Evolutionary conservation across 2,329 filamentous ascomycete species (phyloP), one percentile per base, ranked within the genome.

Genomic region (Colletotrichum camelliae): DNA sequence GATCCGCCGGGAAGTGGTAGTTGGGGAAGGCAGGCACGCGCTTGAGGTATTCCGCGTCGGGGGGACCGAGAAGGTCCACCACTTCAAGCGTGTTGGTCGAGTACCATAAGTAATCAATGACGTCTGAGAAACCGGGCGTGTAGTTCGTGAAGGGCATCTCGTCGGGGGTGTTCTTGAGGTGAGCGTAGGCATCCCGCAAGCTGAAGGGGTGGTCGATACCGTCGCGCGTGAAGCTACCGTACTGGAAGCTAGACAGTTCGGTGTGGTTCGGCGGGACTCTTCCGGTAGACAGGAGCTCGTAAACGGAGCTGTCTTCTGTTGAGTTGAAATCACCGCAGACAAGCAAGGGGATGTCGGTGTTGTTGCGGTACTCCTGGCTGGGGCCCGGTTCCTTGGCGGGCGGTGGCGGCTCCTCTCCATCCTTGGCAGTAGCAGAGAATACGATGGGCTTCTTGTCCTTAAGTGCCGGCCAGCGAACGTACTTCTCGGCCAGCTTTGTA

Each of bases 101-200:
- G 86, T 98, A 99, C 96, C 96, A 98, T 81, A 99, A 95, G 85
- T 98, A 98, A 84, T 99, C 97, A 79, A 99, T 94, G 73, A 97
- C 95, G 77, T 96, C 96, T 67, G 92, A 91, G 86, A 98, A 99
- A n/a, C 93, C 92, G 1, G 97, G 96, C 16, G 96, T 97, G 85
- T 98, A 99, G 85, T 99, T 99, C 62, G 97, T 99, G 84, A 98
- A 99, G 6, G 93, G 92, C 80, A 98, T 87, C 83, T 98, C 95
- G 74, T 96, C 94, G 8, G 93, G 93, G 43, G 97, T 92, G 82
- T 96, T 94, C 77, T 94, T 94, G 68, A 98, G 93, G 77, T 94
- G 91, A 43, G 92, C 91, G 84, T 99, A 99, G 4, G 96, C 93
- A 27, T 97, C 98, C 81, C 97, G 95, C 79, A 99, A 89, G 81